Percentiles rank a stretch among this genome's conserved stretches.
These are phyloP conservation scores for Yarrowia sp. DNA, from an alignment of 805 yeast species.

Conservation along the genomic window DNA sequence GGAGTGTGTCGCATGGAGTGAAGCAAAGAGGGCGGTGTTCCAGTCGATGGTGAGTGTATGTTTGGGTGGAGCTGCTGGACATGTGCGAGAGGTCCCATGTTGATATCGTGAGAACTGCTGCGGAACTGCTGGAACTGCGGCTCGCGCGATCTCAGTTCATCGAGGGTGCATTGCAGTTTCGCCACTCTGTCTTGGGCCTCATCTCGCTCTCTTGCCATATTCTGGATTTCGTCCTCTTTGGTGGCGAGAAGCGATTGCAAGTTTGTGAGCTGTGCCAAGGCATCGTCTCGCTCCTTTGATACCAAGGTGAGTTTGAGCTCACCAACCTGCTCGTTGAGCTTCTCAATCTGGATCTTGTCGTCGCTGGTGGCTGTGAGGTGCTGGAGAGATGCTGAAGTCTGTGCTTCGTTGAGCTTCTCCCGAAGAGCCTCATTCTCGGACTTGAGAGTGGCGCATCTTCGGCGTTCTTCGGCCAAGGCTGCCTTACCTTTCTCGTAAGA, in stretches of 20 bases:
- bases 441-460: background rate
- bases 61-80: conserved; percentile 17
- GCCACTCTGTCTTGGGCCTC: background rate
- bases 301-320: conserved; percentile 4
- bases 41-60: background rate
- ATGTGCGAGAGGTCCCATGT: background rate
- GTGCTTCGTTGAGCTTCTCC: background rate
- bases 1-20: conserved; percentile 5
- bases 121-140: background rate
- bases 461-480: conserved; percentile 18
- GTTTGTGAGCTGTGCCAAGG: background rate
- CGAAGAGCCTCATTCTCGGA: conserved; percentile 1
- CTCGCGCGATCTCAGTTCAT: background rate
- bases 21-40: background rate
- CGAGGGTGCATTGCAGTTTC: background rate
- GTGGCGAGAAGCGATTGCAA: background rate
- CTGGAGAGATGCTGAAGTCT: background rate
- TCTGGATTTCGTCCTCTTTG: background rate
- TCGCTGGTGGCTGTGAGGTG: background rate
- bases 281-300: background rate
- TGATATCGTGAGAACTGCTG: background rate
- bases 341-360: conserved; percentile 2
- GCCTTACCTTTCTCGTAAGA: conserved; percentile 26
- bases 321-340: conserved; percentile 3
- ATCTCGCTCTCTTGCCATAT: background rate